Base-by-base conservation (phyloP, 495 filamentous ascomycete genomes). In the Talaromyces nanjingensis region DNA sequence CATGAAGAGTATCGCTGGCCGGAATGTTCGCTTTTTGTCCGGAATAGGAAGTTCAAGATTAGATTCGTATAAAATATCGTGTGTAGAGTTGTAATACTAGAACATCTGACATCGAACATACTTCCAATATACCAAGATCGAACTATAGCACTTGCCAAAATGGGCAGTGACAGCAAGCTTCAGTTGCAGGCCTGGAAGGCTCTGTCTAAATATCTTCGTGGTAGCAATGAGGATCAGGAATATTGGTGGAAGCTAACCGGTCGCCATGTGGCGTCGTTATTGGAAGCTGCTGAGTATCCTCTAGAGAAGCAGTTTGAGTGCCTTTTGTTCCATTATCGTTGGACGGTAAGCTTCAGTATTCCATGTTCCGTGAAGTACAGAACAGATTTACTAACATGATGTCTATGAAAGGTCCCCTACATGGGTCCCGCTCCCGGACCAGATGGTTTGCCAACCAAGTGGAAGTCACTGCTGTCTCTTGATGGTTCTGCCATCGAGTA, bases 401-500 rank as follows among this genome's bases (percentile, higher is more conserved):
- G 37, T 45, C 64, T 62, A 42, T 20, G 57, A 18, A n/a, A 55
- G 64, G 25, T 65, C 25, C 66, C 37, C 2, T 39, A 47, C 25
- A 59, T 60, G 63, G 69, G 61, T 22, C 58, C 59, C 8, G 54
- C 33, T 33, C 69, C 59, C 2, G 20, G 4, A 42, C 14, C 62
- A n/a, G 65, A 60, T 9, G 71, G 65, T 5, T 25, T 16, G 11
- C 31, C 64, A 12, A 49, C 37, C 11, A 42, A 42, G 11, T 73
- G 64, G 64, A 65, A 31, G 49, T 68, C 65, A 11, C 61, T 68
- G 9, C n/a, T 73, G 14, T 39, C 63, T 14, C 39, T 39, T 18
- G 70, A 72, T 18, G 65, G 68, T 4, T 62, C 60, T 0, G 66
- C 70, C 0, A 55, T 73, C 3, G 70, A 73, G 56, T 71, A 70